Percentiles rank a stretch among this genome's conserved stretches.
Evolutionary conservation across 2,329 filamentous ascomycete species (phyloP).

Genomic region (Cytospora chrysosperma): DNA sequence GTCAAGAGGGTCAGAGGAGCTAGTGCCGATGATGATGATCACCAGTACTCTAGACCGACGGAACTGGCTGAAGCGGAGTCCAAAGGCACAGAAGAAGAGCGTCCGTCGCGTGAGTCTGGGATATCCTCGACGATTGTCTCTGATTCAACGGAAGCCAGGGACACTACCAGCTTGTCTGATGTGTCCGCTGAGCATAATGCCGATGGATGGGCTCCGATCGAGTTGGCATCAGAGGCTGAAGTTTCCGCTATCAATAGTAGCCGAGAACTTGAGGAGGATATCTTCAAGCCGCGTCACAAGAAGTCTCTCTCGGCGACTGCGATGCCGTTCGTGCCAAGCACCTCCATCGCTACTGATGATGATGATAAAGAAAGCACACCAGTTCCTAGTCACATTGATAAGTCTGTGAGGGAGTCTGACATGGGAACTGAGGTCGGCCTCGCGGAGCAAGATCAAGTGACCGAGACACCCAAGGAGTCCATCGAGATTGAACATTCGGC

Average conservation of each 20-base stretch:
- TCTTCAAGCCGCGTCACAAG: constrained; percentile 46
- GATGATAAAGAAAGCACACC: constrained; percentile 27
- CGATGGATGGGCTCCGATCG: constrained; percentile 60
- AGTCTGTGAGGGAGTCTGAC: constrained; percentile 6
- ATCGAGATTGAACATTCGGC: constrained; percentile 34
- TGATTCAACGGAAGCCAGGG: constrained; percentile 54
- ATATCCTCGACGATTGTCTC: constrained; percentile 54
- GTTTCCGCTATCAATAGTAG: constrained; percentile 53
- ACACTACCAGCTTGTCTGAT: constrained; percentile 53
- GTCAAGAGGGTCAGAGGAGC: constrained; percentile 72
- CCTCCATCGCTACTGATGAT: constrained; percentile 32
- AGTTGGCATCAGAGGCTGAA: constrained; percentile 53
- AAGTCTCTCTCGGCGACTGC: constrained; percentile 69
- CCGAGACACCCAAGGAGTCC: constrained; percentile 19
- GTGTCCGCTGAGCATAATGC: constrained; percentile 48
- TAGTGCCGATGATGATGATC: constrained; percentile 68
- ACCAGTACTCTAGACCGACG: constrained; percentile 66
- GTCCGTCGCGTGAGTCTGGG: constrained; percentile 47
- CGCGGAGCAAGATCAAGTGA: constrained; percentile 7
- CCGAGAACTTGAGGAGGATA: constrained; percentile 47
- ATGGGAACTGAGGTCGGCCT: constrained; percentile 12
- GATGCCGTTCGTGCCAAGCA: constrained; percentile 62
- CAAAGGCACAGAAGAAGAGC: constrained; percentile 25
- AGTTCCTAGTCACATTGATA: constrained; percentile 23
- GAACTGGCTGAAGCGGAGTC: constrained; percentile 26